Base-by-base conservation (phyloP, 371 early-diverging fungal species). In the Rhizopus sp. region DNA sequence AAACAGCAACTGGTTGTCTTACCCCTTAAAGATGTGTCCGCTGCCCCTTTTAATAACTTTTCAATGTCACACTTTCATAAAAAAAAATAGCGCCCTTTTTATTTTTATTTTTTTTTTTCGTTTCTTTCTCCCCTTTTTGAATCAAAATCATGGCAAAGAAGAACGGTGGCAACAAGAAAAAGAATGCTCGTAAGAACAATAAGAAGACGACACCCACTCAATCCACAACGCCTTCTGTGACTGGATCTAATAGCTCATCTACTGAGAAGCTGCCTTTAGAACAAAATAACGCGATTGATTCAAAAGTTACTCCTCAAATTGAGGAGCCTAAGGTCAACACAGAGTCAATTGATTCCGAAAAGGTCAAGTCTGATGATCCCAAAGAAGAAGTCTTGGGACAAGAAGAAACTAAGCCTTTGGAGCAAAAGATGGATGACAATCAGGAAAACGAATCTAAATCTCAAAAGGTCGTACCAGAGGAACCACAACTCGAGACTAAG, bases 111-210 rank as follows among this genome's bases (percentile, higher is more conserved):
- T 45, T 49, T 57, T 50, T 37, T 44, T 32, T 55, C 34, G 39
- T 42, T 40, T 38, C 12, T 13, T 32, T 47, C n/a, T 29, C 39
- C 7, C 13, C 13, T 23, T 49, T 38, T 29, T 12, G 52, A 29
- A 35, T 16, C 17, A 54, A 34, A 39, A 7, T 23, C 8, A 64
- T 64, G 64, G 64, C 60, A 16, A 64, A 59, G 45, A 64, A 64
- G 52, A 53, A 53, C 33, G 57, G 57, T 47, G 55, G 51, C 35
- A 64, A 55, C 34, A 64, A 55, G 16, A 64, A 59, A 29, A 56
- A 48, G 31, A 29, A 35, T 8, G 16, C 37, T 39, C 51, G 56
- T 56, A 45, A 48, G 9, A 55, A 55, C 51, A 64, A 57, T 40
- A 32, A 16, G 7, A 49, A 62, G 12, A 40, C 55, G 23, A 53